These are phyloP conservation scores for Colletotrichum higginsianum DNA, from an alignment of 2,329 filamentous ascomycete genomes.

Conservation along the genomic window DNA sequence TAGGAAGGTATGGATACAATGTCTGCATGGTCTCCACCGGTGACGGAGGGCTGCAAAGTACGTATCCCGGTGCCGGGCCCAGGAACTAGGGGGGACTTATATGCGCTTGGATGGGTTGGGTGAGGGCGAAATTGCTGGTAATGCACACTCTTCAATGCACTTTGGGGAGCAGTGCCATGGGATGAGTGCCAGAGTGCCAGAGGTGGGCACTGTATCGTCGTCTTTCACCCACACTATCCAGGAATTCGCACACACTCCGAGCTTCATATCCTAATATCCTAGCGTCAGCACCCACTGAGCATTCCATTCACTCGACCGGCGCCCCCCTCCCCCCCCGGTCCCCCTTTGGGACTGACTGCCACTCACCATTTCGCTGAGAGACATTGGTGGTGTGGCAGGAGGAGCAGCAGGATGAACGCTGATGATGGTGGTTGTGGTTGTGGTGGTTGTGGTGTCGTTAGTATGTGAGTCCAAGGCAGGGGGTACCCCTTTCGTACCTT, in stretches of 20 bases:
- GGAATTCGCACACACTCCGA: slow-evolving; percentile 21
- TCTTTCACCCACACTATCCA: slow-evolving; percentile 25
- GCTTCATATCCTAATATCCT: slow-evolving; percentile 37
- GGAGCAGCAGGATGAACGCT: slow-evolving; percentile 2
- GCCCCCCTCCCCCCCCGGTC: slow-evolving; percentile 14
- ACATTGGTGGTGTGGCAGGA: slow-evolving; percentile 2
- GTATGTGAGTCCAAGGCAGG: not conserved
- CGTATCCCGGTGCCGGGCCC: slow-evolving; percentile 14
- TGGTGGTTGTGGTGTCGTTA: not conserved
- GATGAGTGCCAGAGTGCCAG: not conserved
- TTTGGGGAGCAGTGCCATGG: not conserved
- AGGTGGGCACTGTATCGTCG: slow-evolving; percentile 5
- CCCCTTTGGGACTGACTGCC: slow-evolving; percentile 23
- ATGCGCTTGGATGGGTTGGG: slow-evolving; percentile 42
- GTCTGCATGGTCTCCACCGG: slow-evolving; percentile 10
- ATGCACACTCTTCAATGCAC: slow-evolving; percentile 39
- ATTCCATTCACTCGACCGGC: slow-evolving; percentile 19
- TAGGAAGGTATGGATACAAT: slow-evolving; percentile 14
- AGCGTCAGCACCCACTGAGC: slow-evolving; percentile 30
- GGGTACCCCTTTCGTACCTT: slow-evolving; percentile 20
- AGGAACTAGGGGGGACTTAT: slow-evolving; percentile 30
- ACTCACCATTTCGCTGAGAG: slow-evolving; percentile 2
- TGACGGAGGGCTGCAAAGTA: slow-evolving; percentile 8
- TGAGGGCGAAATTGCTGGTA: slow-evolving; percentile 41
- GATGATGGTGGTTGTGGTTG: not conserved